Evolutionary conservation across 139 green algal species (phyloP).

Genomic region (Micromonas pusilla): DNA sequence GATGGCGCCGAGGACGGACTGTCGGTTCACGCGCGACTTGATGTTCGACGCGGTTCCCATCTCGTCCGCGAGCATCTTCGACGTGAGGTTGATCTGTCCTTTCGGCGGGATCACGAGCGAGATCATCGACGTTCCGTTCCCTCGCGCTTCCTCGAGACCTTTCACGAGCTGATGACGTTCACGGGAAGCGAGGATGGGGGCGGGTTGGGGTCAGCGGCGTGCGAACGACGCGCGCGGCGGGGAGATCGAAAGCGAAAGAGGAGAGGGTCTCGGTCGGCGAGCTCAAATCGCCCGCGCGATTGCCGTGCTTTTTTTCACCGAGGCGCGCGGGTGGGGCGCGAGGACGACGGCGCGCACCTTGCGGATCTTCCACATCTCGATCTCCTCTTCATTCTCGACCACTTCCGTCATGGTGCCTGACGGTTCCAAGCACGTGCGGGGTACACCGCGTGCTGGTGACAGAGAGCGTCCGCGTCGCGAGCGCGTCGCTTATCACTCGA

Average conservation of each 20-base stretch:
- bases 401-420: neutral
- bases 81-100: constrained; percentile 85
- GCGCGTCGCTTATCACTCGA: too few relatives aligned
- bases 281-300: neutral
- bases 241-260: neutral
- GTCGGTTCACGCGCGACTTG: constrained; percentile 95
- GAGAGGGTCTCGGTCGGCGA: neutral
- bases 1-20: constrained; percentile 95
- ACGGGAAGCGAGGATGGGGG: neutral
- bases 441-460: neutral
- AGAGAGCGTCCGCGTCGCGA: neutral
- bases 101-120: constrained; percentile 96
- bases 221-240: neutral
- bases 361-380: constrained; percentile 20
- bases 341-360: constrained; percentile 1
- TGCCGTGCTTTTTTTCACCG: neutral
- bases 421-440: neutral
- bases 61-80: constrained; percentile 96
- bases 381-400: constrained; percentile 1
- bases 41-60: constrained; percentile 99
- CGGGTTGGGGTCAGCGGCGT: neutral
- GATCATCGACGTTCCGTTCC: constrained; percentile 99
- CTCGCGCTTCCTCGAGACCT: constrained; percentile 35
- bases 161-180: constrained; percentile 59
- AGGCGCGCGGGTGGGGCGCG: neutral